Evolutionary conservation across 2,329 filamentous ascomycete genomes (phyloP), one percentile per base, ranked within the genome.

Genomic region (Colletotrichum godetiae): DNA sequence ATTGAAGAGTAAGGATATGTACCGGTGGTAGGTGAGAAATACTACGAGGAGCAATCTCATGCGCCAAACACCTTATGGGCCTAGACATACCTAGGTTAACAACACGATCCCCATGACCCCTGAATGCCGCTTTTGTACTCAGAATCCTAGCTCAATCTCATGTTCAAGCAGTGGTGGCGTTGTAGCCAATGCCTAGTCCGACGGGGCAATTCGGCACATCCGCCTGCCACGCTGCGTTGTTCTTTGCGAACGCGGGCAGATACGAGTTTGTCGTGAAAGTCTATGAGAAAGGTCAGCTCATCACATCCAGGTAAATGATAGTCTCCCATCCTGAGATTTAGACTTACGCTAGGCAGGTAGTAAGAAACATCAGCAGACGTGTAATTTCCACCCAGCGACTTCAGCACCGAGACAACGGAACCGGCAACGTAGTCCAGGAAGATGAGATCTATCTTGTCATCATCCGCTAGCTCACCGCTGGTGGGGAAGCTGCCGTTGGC

Each of bases 401-500:
- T 46, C 69, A 68, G 11, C 1, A 72, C 69, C n/a, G 69, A 52
- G 19, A 69, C 37, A 1, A 68, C 69, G 2, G 69, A 72, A 3
- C 58, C 66, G 2, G 66, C 58, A 5, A 69, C 53, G 2, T 64
- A 72, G 66, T 72, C 69, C 2, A 72, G 31, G 19, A 72, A 72
- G 37, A 72, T 59, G 35, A 72, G 3, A 5, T 72, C 69, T 8
- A 72, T 42, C 49, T 55, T 72, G 15, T 37, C 42, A 6, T 72
- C 66, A 19, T 62, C 69, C 3, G 58, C n/a, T 3, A 67, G 15
- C 2, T 42, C 6, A 1, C 85, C 85, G 29, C 85, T 80, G 2
- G 78, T 71, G 0, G 86, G 85, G 67, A 90, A 88, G 0, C 84
- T 86, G 7, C 80, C 87, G 19, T 85, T 84, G 3, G 84, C 84